phyloP scores from a whole-genome alignment of 306 rosid genomes.

The Acmispon strigosus region DNA sequence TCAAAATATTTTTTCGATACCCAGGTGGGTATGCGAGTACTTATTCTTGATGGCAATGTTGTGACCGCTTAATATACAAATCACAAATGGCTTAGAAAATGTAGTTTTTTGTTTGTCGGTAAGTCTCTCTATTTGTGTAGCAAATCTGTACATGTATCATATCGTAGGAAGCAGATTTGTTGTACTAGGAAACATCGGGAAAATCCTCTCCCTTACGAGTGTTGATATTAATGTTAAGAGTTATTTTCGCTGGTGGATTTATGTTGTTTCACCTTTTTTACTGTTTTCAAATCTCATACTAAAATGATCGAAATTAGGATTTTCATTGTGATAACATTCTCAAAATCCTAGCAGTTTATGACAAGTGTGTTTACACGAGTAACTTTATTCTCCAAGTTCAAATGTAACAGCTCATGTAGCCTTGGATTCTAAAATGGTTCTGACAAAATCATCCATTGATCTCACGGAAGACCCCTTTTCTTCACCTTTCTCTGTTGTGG shows the following conservation, averaged over 20 bases:
- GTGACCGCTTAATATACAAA: conserved; percentile 11
- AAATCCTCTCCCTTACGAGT: not conserved
- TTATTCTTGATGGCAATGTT: conserved; percentile 7
- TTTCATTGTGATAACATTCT: not conserved
- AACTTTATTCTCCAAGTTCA: not conserved
- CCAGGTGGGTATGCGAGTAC: conserved; percentile 13
- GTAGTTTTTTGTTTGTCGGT: conserved; percentile 17
- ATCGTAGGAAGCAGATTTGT: conserved; percentile 18
- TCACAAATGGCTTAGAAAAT: conserved; percentile 15
- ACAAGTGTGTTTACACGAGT: not conserved
- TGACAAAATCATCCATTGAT: conserved; percentile 43
- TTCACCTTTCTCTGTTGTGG: conserved; percentile 24
- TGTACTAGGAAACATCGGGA: conserved; percentile 20
- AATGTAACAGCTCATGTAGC: not conserved
- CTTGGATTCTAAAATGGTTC: conserved; percentile 11
- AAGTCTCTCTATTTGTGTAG: conserved; percentile 18
- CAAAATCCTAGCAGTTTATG: not conserved
- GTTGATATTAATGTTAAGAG: not conserved
- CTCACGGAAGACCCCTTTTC: conserved; percentile 35
- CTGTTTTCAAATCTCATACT: not conserved
- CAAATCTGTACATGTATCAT: conserved; percentile 44
- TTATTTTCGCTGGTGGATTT: not conserved
- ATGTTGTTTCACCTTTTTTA: not conserved
- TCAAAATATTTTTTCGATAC: conserved; percentile 4
- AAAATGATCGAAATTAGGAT: not conserved